A percentile compares a stretch with the other conserved stretches of the same genome.
These are phyloP conservation scores for Fusarium subglutinans DNA, from an alignment of 2,329 filamentous ascomycete species.

Conservation along the genomic window DNA sequence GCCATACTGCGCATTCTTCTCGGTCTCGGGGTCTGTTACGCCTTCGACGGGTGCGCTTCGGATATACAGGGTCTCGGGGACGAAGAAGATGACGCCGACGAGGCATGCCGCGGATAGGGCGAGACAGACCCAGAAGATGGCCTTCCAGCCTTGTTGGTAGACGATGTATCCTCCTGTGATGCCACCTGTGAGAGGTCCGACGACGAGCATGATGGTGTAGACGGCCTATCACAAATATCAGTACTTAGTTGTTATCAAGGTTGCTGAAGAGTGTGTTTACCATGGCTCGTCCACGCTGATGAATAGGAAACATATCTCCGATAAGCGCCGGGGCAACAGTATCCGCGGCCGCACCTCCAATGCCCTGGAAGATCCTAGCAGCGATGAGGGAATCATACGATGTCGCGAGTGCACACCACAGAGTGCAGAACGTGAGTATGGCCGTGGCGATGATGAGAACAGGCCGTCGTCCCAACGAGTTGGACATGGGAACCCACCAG, in stretches of 20 bases:
- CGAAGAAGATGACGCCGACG: conserved; percentile 43
- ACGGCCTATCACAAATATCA: conserved; percentile 31
- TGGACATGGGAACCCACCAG: conserved; percentile 50
- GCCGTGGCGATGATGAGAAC: conserved; percentile 45
- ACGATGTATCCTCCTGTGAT: conserved; percentile 50
- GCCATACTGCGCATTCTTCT: conserved; percentile 4
- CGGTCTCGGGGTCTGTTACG: not conserved
- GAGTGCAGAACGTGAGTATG: conserved; percentile 38
- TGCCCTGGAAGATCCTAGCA: conserved; percentile 46
- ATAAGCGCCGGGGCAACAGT: conserved; percentile 47
- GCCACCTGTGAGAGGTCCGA: conserved; percentile 47
- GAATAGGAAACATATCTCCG: conserved; percentile 50
- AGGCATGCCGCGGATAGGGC: conserved; percentile 41
- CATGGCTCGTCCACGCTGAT: conserved; percentile 49
- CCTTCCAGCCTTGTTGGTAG: conserved; percentile 44
- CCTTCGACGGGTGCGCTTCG: conserved; percentile 12
- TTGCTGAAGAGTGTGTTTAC: not conserved
- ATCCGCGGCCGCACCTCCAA: conserved; percentile 48
- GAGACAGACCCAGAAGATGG: conserved; percentile 46
- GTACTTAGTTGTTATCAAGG: fast-evolving
- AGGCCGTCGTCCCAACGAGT: conserved; percentile 46
- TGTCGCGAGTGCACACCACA: conserved; percentile 41
- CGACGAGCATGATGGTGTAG: conserved; percentile 46
- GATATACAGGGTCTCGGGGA: conserved; percentile 48
- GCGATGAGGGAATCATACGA: conserved; percentile 41